Conservation (phyloP, 805 yeast genomes). For the Candida lessepsii region DNA sequence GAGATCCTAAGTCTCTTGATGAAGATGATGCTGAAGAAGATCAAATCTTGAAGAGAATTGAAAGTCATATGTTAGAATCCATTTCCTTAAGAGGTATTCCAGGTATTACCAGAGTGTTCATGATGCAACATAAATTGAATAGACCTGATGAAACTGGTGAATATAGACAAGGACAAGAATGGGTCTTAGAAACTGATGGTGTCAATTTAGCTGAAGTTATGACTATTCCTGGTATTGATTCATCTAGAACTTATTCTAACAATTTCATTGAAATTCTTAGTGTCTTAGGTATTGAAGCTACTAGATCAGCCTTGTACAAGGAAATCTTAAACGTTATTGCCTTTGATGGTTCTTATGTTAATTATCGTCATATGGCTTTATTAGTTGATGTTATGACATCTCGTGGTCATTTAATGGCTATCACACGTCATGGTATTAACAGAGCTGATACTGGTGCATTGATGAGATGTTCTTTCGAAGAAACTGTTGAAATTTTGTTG, state of each 20-base stretch:
- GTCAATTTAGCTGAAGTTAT: conserved; percentile 92
- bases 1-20: conserved; percentile 91
- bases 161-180: conserved; percentile 83
- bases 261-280: conserved; percentile 94
- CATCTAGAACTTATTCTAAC: conserved; percentile 87
- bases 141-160: conserved; percentile 81
- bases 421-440: conserved; percentile 99
- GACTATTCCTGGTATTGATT: conserved; percentile 92
- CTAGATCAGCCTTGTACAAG: conserved; percentile 88
- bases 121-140: conserved; percentile 80
- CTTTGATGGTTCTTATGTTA: conserved; percentile 98
- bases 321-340: conserved; percentile 97
- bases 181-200: conserved; percentile 99
- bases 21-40: conserved; percentile 98
- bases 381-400: conserved; percentile 98
- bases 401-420: conserved; percentile 97
- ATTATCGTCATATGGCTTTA: conserved; percentile 97
- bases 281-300: conserved; percentile 97
- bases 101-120: conserved; percentile 85
- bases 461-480: conserved; percentile 99
- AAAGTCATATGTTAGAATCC: conserved; percentile 92
- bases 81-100: conserved; percentile 95
- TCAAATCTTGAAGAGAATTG: conserved; percentile 90
- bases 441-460: conserved; percentile 98
- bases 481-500: conserved; percentile 93